Evolutionary conservation across 352 stramenopile genomes (phyloP).

Genomic region (Globisporangium iwayamae): DNA sequence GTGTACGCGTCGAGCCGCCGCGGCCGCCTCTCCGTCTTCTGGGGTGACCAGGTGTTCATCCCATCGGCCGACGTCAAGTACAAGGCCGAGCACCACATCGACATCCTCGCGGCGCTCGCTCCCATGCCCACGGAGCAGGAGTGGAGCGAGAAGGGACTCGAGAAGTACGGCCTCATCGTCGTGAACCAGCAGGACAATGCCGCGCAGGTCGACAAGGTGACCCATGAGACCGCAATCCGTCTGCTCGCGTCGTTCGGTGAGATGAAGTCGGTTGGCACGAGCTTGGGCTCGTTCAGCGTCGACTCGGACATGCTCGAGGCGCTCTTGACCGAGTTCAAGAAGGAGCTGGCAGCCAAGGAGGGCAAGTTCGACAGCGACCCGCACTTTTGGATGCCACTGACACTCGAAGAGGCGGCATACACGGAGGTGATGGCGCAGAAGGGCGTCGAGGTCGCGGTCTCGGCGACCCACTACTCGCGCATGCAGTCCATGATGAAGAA

Average conservation of each 20-base stretch:
- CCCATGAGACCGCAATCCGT: slow-evolving; percentile 92
- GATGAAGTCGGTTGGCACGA: slow-evolving; percentile 94
- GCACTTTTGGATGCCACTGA: slow-evolving; percentile 98
- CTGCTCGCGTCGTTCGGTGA: slow-evolving; percentile 92
- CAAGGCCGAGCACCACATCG: slow-evolving; percentile 93
- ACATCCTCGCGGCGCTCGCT: slow-evolving; percentile 96
- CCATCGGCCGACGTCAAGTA: slow-evolving; percentile 92
- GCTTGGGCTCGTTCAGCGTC: slow-evolving; percentile 95
- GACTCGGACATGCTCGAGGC: slow-evolving; percentile 90
- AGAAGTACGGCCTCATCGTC: slow-evolving; percentile 98
- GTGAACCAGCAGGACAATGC: slow-evolving; percentile 91
- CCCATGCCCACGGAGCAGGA: slow-evolving; percentile 91
- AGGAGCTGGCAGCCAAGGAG: slow-evolving; percentile 87
- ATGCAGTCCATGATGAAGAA: slow-evolving; percentile 90
- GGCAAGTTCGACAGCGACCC: slow-evolving; percentile 97
- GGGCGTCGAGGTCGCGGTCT: slow-evolving; percentile 67
- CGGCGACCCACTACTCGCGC: slow-evolving; percentile 86
- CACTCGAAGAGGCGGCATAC: slow-evolving; percentile 91
- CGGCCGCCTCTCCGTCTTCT: slow-evolving; percentile 96
- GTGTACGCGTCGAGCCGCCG: slow-evolving; percentile 94
- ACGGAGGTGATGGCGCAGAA: slow-evolving; percentile 95
- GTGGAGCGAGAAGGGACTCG: slow-evolving; percentile 94
- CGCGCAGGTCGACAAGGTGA: slow-evolving; percentile 97
- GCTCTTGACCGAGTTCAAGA: slow-evolving; percentile 91
- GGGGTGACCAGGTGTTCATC: slow-evolving; percentile 99